These are phyloP conservation scores for Vaccinium macrocarpon DNA, from an alignment of 148 eudicot species.

Conservation along the genomic window DNA sequence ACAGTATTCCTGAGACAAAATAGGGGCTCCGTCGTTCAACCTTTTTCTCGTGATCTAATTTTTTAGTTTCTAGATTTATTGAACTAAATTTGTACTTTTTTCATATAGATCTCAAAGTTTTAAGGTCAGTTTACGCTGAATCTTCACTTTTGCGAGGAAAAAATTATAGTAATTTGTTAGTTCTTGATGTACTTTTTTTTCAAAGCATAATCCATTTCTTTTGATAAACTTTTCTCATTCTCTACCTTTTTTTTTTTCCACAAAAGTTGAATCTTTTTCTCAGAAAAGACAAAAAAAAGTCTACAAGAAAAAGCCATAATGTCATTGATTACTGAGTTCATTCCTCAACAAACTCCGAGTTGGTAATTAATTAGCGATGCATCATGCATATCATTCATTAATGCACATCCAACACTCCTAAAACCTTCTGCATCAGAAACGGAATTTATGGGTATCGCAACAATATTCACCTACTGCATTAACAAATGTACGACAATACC, in stretches of 20 bases:
- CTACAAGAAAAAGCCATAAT: not conserved
- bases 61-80: not conserved
- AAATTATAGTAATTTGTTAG: no score
- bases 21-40: not conserved
- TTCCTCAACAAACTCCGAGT: not conserved
- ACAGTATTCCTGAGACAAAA: not conserved
- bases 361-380: not conserved
- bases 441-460: not conserved
- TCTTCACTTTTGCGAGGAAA: no score
- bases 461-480: not conserved
- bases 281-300: not conserved
- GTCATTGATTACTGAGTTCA: conserved; percentile 8
- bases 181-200: no score
- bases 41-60: not conserved
- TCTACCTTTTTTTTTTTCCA: no score
- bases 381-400: not conserved
- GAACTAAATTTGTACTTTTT: not conserved
- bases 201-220: no score
- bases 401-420: not conserved
- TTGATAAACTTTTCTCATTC: no score
- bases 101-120: no score
- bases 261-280: not conserved
- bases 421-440: not conserved
- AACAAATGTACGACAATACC: not conserved
- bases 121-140: no score